Conservation (phyloP, 2,329 filamentous ascomycete species). For the Sclerotinia sclerotiorum region DNA sequence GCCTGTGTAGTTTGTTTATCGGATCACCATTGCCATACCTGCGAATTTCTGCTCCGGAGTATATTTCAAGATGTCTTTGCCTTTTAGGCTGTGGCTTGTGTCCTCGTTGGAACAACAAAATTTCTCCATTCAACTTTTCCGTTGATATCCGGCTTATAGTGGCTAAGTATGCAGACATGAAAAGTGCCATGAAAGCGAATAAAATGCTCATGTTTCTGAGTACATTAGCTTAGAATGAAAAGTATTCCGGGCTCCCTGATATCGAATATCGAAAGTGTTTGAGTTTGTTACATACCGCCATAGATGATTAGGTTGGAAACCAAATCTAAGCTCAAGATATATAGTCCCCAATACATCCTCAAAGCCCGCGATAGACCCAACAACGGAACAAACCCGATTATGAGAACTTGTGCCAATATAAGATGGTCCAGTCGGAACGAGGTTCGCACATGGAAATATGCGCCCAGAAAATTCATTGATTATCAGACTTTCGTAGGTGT, state of each 20-base stretch:
- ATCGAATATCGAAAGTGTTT: no score
- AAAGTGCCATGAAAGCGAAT: constrained; percentile 62
- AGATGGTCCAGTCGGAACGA: constrained; percentile 28
- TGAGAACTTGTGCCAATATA: constrained; percentile 27
- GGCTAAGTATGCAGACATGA: constrained; percentile 61
- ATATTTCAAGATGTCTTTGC: constrained; percentile 21
- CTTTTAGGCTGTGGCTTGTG: constrained; percentile 44
- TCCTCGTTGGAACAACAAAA: constrained; percentile 72
- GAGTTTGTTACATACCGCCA: constrained; percentile 51
- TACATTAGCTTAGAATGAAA: background rate
- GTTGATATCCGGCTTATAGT: constrained; percentile 62
- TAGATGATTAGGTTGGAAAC: constrained; percentile 57
- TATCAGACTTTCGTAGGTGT: constrained; percentile 78
- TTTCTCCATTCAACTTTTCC: constrained; percentile 74
- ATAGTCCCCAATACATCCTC: constrained; percentile 48
- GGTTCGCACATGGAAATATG: constrained; percentile 31
- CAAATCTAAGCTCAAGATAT: constrained; percentile 56
- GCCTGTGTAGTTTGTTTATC: constrained; percentile 13
- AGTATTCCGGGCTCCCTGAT: background rate
- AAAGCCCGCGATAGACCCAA: constrained; percentile 58
- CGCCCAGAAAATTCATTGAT: constrained; percentile 70
- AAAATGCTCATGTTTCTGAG: constrained; percentile 64
- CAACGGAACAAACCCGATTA: constrained; percentile 53
- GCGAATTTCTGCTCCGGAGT: constrained; percentile 26
- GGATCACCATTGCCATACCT: constrained; percentile 15